phyloP scores from a whole-genome alignment of 2,329 filamentous ascomycete species.

The Tolypocladium paradoxum region DNA sequence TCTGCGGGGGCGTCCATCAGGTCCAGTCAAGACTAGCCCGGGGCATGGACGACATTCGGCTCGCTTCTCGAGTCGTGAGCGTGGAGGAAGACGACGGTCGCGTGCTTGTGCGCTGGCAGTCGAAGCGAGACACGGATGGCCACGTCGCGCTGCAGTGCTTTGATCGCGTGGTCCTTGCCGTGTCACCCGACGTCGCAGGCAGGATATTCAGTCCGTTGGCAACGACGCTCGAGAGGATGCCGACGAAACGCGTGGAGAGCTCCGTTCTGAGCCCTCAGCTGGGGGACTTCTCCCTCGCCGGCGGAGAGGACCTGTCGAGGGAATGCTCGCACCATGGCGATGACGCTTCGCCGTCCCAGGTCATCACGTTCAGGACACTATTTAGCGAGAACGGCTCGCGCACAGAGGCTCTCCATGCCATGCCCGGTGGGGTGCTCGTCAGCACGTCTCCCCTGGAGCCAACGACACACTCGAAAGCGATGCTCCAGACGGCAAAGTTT shows the following conservation, averaged over 20 bases:
- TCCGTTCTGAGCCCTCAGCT: slow-evolving; percentile 24
- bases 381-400: slow-evolving; percentile 16
- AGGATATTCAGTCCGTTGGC: slow-evolving; percentile 33
- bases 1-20: slow-evolving; percentile 35
- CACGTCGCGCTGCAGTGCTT: slow-evolving; percentile 25
- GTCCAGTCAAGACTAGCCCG: slow-evolving; percentile 35
- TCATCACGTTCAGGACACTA: slow-evolving; percentile 23
- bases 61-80: slow-evolving; percentile 25
- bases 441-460: slow-evolving; percentile 36
- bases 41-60: slow-evolving; percentile 27
- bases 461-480: slow-evolving; percentile 23
- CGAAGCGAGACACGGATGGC: slow-evolving; percentile 3
- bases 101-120: slow-evolving; percentile 24
- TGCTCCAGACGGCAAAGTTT: slow-evolving; percentile 36
- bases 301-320: background rate
- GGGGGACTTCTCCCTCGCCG: slow-evolving; percentile 3
- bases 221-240: slow-evolving; percentile 28
- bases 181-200: slow-evolving; percentile 41
- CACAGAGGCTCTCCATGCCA: slow-evolving; percentile 43
- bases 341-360: slow-evolving; percentile 15
- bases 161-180: slow-evolving; percentile 41
- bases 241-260: slow-evolving; percentile 36
- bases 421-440: slow-evolving; percentile 39
- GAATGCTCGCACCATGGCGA: slow-evolving; percentile 17
- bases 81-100: slow-evolving; percentile 15